Conservation (phyloP, 176 grass and related monocot genomes). For the Triticum turgidum region DNA sequence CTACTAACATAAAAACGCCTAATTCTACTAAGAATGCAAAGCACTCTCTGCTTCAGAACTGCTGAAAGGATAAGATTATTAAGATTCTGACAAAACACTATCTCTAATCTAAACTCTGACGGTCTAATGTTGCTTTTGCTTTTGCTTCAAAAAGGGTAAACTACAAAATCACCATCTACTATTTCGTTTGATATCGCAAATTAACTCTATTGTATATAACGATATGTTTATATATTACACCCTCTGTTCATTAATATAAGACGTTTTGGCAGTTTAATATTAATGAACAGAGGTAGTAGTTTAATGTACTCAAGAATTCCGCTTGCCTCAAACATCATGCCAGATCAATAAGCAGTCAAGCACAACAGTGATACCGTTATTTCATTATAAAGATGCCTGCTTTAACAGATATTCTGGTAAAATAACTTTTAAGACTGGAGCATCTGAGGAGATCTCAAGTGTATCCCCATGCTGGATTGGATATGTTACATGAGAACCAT, state of each 20-base stretch:
- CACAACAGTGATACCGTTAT: neutral
- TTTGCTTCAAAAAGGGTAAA: neutral
- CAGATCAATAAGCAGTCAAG: conserved; percentile 15
- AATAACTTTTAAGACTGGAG: conserved; percentile 76
- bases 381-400: conserved; percentile 35
- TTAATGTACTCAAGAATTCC: conserved; percentile 16
- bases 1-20: neutral
- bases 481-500: conserved; percentile 74
- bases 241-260: no score
- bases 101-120: conserved; percentile 22
- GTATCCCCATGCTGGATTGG: conserved; percentile 75
- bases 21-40: neutral
- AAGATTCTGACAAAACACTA: neutral
- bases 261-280: neutral
- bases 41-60: neutral
- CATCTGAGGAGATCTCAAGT: conserved; percentile 67
- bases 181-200: conserved; percentile 16
- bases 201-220: neutral
- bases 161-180: conserved; percentile 13
- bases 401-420: conserved; percentile 56
- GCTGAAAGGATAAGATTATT: neutral
- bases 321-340: conserved; percentile 5
- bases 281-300: no score
- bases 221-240: neutral
- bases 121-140: neutral